Base-by-base conservation (phyloP, 2,329 filamentous ascomycete species). In the Fusarium secorum region DNA sequence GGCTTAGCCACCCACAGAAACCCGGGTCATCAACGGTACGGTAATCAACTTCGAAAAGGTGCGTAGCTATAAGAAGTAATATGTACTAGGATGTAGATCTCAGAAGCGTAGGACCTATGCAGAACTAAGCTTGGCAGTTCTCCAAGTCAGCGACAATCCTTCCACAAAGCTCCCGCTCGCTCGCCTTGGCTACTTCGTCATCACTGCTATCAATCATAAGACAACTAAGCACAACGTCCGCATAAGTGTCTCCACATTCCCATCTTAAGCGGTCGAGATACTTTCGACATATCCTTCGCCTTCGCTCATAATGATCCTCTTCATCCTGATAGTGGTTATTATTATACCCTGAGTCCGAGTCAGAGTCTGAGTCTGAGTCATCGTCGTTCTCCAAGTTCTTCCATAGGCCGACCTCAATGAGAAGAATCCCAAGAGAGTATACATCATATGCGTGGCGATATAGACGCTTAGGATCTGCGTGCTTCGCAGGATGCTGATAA, bases 311-410 rank as follows among this genome's bases (percentile, higher is more conserved):
- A 14, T 44, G 17, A 7, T 44, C 41, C 2, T 44, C 41, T 24
- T 42, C 39, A 7, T 15, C 9, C 1, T 14, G 0, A 15, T 41
- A n/a, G n/a, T n/a, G n/a, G n/a, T n/a, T n/a, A n/a, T n/a, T n/a
- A n/a, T n/a, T n/a, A n/a, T n/a, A n/a, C n/a, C n/a, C 14, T 10
- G 20, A n/a, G 20, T 39, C 36, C 3, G 20, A 22, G 1, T 41
- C 38, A 4, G 15, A 24, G n/a, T 42, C 39, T 0, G 1, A 42
- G 22, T 39, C 20, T 4, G 20, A 15, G 38, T 24, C 38, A 6
- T 4, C 20, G 2, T 15, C 39, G 15, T 7, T 24, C 6, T 42
- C 2, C 39, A 42, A 24, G 10, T 1, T 24, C 22, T 24, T 11
- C 39, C 39, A 42, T 8, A 24, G 39, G 0, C 39, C 39, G 1